Evolutionary conservation across 805 yeast genomes (phyloP).

Genomic region (Citeromyces nyonsensis): DNA sequence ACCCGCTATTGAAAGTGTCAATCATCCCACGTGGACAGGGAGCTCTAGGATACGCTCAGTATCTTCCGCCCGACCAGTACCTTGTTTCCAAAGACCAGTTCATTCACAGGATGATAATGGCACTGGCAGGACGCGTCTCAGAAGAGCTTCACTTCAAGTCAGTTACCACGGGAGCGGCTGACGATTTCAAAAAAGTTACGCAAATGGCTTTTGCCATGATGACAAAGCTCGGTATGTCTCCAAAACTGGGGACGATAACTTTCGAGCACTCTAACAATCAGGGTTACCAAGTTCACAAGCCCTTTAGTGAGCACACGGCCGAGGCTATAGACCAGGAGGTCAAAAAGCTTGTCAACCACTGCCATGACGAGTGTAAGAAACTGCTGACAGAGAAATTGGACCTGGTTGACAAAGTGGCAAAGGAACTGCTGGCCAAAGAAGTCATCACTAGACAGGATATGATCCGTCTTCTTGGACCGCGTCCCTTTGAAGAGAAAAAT

Average conservation of each 20-base stretch:
- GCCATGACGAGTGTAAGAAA: conserved; percentile 41
- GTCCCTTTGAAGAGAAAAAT: conserved; percentile 67
- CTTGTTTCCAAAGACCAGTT: conserved; percentile 65
- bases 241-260: conserved; percentile 47
- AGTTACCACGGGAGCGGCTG: conserved; percentile 86
- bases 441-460: conserved; percentile 74
- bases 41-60: conserved; percentile 92
- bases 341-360: conserved; percentile 47
- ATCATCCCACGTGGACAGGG: conserved; percentile 92
- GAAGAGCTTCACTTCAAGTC: conserved; percentile 80
- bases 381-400: conserved; percentile 42
- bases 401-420: conserved; percentile 57
- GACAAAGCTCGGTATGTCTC: conserved; percentile 77
- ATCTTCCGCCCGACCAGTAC: conserved; percentile 80
- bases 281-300: conserved; percentile 35
- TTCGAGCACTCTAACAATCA: conserved; percentile 22
- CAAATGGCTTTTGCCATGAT: conserved; percentile 86
- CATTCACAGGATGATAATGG: conserved; percentile 81
- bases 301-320: conserved; percentile 64
- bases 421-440: conserved; percentile 56
- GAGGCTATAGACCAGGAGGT: conserved; percentile 54
- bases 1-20: conserved; percentile 84
- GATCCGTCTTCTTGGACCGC: conserved; percentile 59
- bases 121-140: conserved; percentile 83
- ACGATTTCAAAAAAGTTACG: conserved; percentile 86